Base-by-base conservation (phyloP, 73 alveolate species). In the Tetrahymena elliotti region DNA sequence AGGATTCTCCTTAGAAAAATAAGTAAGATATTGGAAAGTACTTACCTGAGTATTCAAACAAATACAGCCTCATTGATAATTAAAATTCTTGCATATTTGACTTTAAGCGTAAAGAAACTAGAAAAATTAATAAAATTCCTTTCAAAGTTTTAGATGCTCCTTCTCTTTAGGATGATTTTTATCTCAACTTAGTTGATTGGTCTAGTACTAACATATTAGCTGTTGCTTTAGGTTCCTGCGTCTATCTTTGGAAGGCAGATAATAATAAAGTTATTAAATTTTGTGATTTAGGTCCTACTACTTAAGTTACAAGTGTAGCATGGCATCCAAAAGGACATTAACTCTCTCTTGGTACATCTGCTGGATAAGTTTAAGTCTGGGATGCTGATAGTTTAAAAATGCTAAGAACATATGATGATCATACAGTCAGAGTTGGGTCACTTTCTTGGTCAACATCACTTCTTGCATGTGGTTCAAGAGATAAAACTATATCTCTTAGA, bases 91-190 rank as follows among this genome's bases (percentile, higher is more conserved):
- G 88, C 88, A 68, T 68, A n/a, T 68, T 68, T 68, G 88, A 68
- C 33, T 68, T 68, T 16, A 68, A 68, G 88, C 24, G 88, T 18
- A 27, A 68, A 68, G 88, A 68, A 68, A 68, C 36, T 6, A 35
- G 99, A 84, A 98, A 99, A 93, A 99, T 99, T 1, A 99, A 99
- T 27, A 99, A 98, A 97, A 97, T 97, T 84, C 99, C 99, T 82
- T 98, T 98, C 96, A 99, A 99, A 97, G 99, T 99, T 24, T 98
- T 99, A 52, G 99, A 99, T 94, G 99, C 99, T 11, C 99, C 99
- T 0, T 95, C 98, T 95, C 97, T 99, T 38, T 96, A 98, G 96
- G 99, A 97, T 96, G 99, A 99, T 97, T 99, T 99, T 96, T 99
- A 99, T 98, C 97, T 99, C 39, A 99, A 99, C 97, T 96, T 99